A percentile compares a stretch with the other conserved stretches of the same genome.
Evolutionary conservation across 192 early-diverging fungal species (phyloP).

Genomic region (Irineochytrium annulatum): DNA sequence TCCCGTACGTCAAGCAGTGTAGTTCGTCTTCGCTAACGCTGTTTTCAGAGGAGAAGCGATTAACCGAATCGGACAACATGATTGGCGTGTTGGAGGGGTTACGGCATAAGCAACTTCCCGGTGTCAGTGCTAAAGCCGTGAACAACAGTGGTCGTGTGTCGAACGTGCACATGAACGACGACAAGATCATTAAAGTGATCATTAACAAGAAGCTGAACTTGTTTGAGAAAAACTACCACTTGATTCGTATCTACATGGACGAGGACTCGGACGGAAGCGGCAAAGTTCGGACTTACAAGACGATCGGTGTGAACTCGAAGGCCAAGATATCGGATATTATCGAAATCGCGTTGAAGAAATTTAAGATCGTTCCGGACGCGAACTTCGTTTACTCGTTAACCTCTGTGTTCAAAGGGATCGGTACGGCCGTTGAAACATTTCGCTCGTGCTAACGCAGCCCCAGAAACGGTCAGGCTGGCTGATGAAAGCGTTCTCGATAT

Average conservation of each 20-base stretch:
- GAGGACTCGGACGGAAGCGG: slow-evolving; percentile 22
- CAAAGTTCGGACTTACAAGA: slow-evolving; percentile 42
- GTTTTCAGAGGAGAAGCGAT: slow-evolving; percentile 16
- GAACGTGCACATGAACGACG: slow-evolving; percentile 38
- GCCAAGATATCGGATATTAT: slow-evolving; percentile 31
- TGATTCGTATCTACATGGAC: slow-evolving; percentile 39
- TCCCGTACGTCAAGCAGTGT: slow-evolving; percentile 25
- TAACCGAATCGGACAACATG: slow-evolving; percentile 15
- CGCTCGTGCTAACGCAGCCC: not conserved
- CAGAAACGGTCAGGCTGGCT: slow-evolving; percentile 22
- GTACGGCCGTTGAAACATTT: slow-evolving; percentile 14
- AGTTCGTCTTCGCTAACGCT: not conserved
- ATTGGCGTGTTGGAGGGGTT: slow-evolving; percentile 35
- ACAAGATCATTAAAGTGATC: slow-evolving; percentile 50
- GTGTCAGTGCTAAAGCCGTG: slow-evolving; percentile 21
- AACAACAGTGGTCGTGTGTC: slow-evolving; percentile 12
- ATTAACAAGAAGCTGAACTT: slow-evolving; percentile 50
- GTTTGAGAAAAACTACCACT: slow-evolving; percentile 44
- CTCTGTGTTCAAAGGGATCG: slow-evolving; percentile 28
- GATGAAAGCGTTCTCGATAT: slow-evolving; percentile 33
- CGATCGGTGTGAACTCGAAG: slow-evolving; percentile 37
- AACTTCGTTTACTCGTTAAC: slow-evolving; percentile 21
- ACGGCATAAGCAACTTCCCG: slow-evolving; percentile 35
- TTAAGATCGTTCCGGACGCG: slow-evolving; percentile 25
- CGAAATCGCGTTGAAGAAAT: slow-evolving; percentile 42